phyloP scores from a whole-genome alignment of 352 stramenopile species.

The Hyaloperonospora arabidopsidis region DNA sequence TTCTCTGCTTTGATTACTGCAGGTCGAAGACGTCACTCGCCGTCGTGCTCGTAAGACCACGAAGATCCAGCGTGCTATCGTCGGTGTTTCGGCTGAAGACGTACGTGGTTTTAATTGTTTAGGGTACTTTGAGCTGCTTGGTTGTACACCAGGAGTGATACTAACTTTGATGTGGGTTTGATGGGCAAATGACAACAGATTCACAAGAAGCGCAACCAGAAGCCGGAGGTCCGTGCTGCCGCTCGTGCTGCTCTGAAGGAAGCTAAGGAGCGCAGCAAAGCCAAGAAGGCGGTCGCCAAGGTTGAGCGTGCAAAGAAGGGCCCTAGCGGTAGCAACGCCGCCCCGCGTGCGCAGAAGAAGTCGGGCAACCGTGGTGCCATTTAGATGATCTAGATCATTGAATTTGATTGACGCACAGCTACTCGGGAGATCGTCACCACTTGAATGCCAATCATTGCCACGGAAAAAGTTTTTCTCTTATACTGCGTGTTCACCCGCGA shows the following conservation, averaged over 20 bases:
- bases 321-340: constrained; percentile 44
- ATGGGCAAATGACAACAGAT: constrained; percentile 66
- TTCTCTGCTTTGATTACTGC: constrained; percentile 4
- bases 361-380: constrained; percentile 85
- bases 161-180: no score
- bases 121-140: background rate
- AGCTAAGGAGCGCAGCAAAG: constrained; percentile 85
- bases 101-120: constrained; percentile 25
- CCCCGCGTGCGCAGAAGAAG: constrained; percentile 79
- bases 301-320: constrained; percentile 51
- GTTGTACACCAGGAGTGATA: no score
- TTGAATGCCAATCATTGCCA: constrained; percentile 35
- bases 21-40: constrained; percentile 76
- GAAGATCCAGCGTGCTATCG: constrained; percentile 96
- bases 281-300: constrained; percentile 68
- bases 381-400: constrained; percentile 50
- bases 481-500: no score
- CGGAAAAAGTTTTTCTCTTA: constrained; percentile 23
- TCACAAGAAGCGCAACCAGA: constrained; percentile 96
- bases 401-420: constrained; percentile 11
- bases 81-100: constrained; percentile 94
- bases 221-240: constrained; percentile 88
- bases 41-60: constrained; percentile 89
- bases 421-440: constrained; percentile 27
- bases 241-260: constrained; percentile 89